Base-by-base conservation (phyloP, 805 yeast species). In the Sungouiella thailandica region DNA sequence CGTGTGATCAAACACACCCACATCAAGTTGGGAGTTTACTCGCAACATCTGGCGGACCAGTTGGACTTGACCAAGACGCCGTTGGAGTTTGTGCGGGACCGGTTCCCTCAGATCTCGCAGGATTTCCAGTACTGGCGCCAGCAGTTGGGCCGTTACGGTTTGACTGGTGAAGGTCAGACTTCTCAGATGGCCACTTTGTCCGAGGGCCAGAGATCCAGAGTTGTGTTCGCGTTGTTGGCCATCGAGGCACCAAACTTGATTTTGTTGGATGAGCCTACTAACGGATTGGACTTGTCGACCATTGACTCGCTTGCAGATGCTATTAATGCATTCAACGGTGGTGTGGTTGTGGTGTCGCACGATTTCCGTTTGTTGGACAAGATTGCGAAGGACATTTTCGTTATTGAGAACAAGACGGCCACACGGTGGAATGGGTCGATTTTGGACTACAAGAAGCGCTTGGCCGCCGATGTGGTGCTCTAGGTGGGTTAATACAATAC, bases 151-250 rank as follows among this genome's bases (percentile, higher is more conserved):
- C 85, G 97, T 68, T 93, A 83, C 57, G 98, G 98, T 68, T 78
- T 93, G 56, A 90, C 97, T 44, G 98, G 98, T 70, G 97, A 93
- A 70, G 94, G 90, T 44, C 98, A 93, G 74, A 93, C 97, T 37
- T 85, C 96, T 28, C 89, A 87, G 61, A 93, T 93, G 97, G 97
- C 95, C 50, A 93, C 98, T 12, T 68, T 93, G 47, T 89, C 97
- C 13, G 98, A 93, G 74, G 98, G 98, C 65, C 98, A 93, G 76
- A 84, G 97, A 72, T 90, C 97, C 46, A 83, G 98, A 70, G 98
- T 93, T 49, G 98, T 93, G 37, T 93, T 93, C 58, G 97, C 97
- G 8, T 72, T 93, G 49, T 76, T 93, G 56, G 98, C 98, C 32
- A 74, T 93, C 49, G 97, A 93, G 69, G 70, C 84, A 44, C 98